Evolutionary conservation across 176 grass and related monocot genomes (phyloP), one percentile per base, ranked within the genome.

Genomic region (Paspalum notatum): DNA sequence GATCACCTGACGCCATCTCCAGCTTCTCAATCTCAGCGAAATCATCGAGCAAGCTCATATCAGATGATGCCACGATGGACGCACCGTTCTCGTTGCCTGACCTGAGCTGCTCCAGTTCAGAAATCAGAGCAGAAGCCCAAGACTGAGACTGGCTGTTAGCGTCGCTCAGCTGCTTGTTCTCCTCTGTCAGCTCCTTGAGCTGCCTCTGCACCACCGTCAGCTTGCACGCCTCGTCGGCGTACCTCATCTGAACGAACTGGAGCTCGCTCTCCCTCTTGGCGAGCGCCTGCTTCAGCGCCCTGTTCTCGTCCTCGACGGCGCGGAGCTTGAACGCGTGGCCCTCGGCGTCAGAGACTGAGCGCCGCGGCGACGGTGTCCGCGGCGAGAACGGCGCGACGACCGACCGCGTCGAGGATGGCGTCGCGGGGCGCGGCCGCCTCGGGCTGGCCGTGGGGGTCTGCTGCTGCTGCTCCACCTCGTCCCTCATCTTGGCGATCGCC

Each of bases 401-500:
- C 15, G 68, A 68, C 10, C 89, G 84, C 48, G 71, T 68, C 38
- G 90, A 81, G 66, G 85, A 72, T 13, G 71, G 81, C 62, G 50
- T 53, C 16, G 62, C 61, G 11, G 80, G 63, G 40, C 62, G 80
- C 55, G 83, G 81, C 50, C 87, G 62, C 69, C 84, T 80, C 47
- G 79, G 87, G 40, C 77, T 88, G 13, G 59, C 85, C 0, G 51
- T 48, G 24, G 78, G 63, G 7, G 82, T 69, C 50, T 7, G 71
- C 20, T 27, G 20, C n/a, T 41, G 77, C 13, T 53, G 80, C 0
- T 91, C 90, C 25, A 93, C 78, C 88, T 98, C 95, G 70, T 86
- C 89, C 25, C 90, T 85, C 90, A 95, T 98, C 79, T 94, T 92
- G 54, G 92, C 86, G 10, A 98, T 52, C 32, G 95, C 95, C 12